Evolutionary conservation across 345 rosid genomes (phyloP), one percentile per base, ranked within the genome.

Genomic region (Citrus medica): DNA sequence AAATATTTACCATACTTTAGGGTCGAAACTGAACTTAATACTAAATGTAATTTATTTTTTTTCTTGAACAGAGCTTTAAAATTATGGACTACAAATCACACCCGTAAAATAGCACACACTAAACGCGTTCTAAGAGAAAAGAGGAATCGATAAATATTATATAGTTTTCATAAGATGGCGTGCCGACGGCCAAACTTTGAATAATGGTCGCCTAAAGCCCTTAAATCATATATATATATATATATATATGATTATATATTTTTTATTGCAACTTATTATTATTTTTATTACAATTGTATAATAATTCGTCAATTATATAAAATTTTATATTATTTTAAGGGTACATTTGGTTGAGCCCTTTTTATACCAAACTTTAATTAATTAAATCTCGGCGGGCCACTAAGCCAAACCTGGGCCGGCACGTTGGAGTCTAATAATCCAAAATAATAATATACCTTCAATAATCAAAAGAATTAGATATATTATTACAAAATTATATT

Each of bases 301-400:
- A 46, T 46, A 46, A 12, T 46, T 13, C 5, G 14, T 22, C 19
- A 60, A 22, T 76, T 21, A 46, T 24, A 65, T 46, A 66, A 56
- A 30, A 16, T 40, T 65, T 60, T 76, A 71, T 76, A 70, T 63
- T 19, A 51, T 40, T 21, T 60, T 51, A 70, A 58, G 53, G 16
- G n/a, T 3, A 59, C 10, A 59, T 42, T 42, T 42, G 16, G 51
- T 42, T 42, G 51, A 46, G 17, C 17, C 17, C 14, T 10, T 77
- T 21, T 69, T 68, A 74, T 28, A 81, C 87, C 82, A 78, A 84
- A 86, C 79, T 74, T 32, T 42, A 53, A 30, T 75, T 79, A 67
- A 74, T 32, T 6, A 79, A 82, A 66, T 9, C 3, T 2, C 1
- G 12, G 9, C 69, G 77, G 82, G 1, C 69, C 77, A 70, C 24